Base-by-base conservation (phyloP, 208 protist species). In the Trypanosoma brucei region DNA sequence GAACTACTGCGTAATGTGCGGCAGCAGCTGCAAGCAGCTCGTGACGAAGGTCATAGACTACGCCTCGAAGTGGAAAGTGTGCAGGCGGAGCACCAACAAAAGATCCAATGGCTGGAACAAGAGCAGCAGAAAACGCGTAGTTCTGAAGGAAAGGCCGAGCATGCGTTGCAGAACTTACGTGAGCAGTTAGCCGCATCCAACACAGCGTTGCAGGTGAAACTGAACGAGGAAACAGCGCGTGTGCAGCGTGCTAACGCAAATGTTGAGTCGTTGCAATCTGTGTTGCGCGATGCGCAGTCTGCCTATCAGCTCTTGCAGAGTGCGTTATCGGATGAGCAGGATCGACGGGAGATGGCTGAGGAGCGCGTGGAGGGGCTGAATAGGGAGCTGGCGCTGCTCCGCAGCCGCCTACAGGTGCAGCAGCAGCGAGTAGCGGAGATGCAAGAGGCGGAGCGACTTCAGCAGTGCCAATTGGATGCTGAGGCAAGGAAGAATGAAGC, bases 401-500 rank as follows among this genome's bases (percentile, higher is more conserved):
- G 22, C 3, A 35, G 36, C 37, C 33, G 33, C 22, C 49, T 39
- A n/a, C 38, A 59, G 37, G 39, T 11, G 38, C 52, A 54, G 9
- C 52, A 63, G 14, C 33, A 59, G 40, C 66, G 55, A 34, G 34
- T 69, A 22, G n/a, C 33, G 13, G 60, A 60, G 34, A 38, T 72
- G 36, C 65, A 65, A 11, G 72, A 70, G 39, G 60, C 72, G 7
- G 51, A 36, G 52, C 44, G 33, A 34, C 35, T 70, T 8, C 58
- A 70, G 31, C 48, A 65, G 46, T 13, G 50, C 31, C 35, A 39
- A 14, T 11, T 64, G 7, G 71, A 76, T 33, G 74, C 76, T 30
- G 80, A 80, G 62, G 54, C 54, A 13, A 57, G 75, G 39, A 79
- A 93, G 59, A 61, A 81, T 58, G 70, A 71, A 31, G 81, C 84